These are phyloP conservation scores for Choricystis sp. DNA, from an alignment of 139 green algal genomes.

Conservation along the genomic window DNA sequence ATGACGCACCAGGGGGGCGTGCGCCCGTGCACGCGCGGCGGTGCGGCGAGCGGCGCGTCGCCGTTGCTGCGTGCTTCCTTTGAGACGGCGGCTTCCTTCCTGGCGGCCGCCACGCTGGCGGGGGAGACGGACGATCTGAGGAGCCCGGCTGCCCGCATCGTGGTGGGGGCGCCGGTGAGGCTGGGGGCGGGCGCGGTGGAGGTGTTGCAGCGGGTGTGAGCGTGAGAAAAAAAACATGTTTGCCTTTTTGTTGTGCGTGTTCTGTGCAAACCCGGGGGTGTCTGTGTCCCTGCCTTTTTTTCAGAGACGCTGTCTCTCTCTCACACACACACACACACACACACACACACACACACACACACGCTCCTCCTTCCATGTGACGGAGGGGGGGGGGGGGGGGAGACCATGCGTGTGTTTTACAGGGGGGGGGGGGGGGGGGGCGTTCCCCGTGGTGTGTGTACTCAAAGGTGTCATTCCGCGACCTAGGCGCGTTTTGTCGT, in stretches of 20 bases:
- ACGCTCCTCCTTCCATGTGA: no score
- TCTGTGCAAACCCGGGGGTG: neutral
- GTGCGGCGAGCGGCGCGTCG: conserved; percentile 71
- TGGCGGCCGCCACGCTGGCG: conserved; percentile 72
- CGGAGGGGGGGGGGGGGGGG: no score
- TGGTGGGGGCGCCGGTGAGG: conserved; percentile 49
- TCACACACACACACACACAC: neutral
- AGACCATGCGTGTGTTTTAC: neutral
- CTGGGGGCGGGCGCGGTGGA: conserved; percentile 44
- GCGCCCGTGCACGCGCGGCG: conserved; percentile 74
- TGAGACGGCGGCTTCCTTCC: conserved; percentile 88
- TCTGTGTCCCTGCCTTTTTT: neutral
- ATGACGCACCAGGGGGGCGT: conserved; percentile 87
- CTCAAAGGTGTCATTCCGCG: no score
- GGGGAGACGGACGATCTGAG: conserved; percentile 51
- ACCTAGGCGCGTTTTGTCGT: no score
- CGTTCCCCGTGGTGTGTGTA: no score
- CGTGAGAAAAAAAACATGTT: no score
- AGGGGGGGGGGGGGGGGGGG: no score
- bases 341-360: no score
- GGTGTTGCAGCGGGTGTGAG: conserved; percentile 19
- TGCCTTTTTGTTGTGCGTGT: neutral
- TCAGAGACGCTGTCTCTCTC: neutral
- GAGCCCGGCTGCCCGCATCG: conserved; percentile 53
- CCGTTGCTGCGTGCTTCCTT: conserved; percentile 95